Evolutionary conservation across 371 early-diverging fungal species (phyloP).

Genomic region (Rhizopus stolonifer): DNA sequence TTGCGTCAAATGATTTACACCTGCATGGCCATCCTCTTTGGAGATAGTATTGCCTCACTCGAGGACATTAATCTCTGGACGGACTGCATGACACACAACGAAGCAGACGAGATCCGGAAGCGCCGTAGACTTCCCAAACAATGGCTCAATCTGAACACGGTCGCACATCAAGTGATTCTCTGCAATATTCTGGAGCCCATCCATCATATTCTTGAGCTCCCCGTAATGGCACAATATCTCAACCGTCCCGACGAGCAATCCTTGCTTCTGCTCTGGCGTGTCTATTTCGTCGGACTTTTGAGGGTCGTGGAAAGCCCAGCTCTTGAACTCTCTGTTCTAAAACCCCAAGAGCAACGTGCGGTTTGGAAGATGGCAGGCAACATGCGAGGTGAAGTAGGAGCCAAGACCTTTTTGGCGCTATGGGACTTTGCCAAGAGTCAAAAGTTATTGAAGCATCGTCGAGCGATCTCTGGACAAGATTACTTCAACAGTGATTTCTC

Average conservation of each 20-base stretch:
- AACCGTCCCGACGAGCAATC: constrained; percentile 5
- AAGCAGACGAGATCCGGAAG: constrained; percentile 25
- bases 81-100: constrained; percentile 23
- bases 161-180: constrained; percentile 54
- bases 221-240: constrained; percentile 4
- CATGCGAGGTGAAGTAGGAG: constrained; percentile 59
- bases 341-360: constrained; percentile 59
- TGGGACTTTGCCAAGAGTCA: constrained; percentile 51
- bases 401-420: constrained; percentile 47
- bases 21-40: constrained; percentile 50
- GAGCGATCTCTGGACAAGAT: background rate
- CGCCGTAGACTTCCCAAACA: constrained; percentile 41
- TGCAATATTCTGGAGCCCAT: constrained; percentile 57
- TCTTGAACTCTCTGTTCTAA: constrained; percentile 56
- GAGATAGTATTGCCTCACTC: constrained; percentile 32
- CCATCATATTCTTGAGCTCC: constrained; percentile 44
- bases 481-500: constrained; percentile 4
- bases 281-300: constrained; percentile 56
- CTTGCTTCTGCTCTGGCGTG: constrained; percentile 48
- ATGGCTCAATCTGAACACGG: constrained; percentile 62
- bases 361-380: constrained; percentile 64
- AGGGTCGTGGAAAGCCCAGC: constrained; percentile 58
- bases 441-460: background rate
- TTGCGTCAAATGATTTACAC: constrained; percentile 55
- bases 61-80: constrained; percentile 26